A percentile compares a stretch with the other conserved stretches of the same genome.
These are phyloP conservation scores for Penicillium macrosclerotiorum DNA, from an alignment of 495 filamentous ascomycete species.

Conservation along the genomic window DNA sequence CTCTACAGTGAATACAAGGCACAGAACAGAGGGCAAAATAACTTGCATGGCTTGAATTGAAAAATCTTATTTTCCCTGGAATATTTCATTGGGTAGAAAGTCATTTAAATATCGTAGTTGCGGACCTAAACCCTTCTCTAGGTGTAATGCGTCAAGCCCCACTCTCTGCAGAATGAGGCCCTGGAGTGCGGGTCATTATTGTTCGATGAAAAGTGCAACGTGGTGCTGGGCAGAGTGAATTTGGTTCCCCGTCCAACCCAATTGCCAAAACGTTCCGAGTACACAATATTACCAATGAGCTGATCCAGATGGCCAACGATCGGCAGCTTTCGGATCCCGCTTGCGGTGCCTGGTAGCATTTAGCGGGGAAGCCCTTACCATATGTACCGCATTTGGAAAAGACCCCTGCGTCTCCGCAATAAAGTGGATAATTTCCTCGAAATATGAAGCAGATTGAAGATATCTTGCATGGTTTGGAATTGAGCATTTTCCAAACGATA, in stretches of 20 bases:
- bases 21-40: not conserved
- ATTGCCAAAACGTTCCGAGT: not conserved
- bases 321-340: not conserved
- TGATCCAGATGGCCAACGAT: not conserved
- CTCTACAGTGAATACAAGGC: conserved; percentile 6
- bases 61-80: no score
- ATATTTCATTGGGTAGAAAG: not conserved
- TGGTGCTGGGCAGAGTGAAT: no score
- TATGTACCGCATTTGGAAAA: no score
- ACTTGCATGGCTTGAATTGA: conserved; percentile 4
- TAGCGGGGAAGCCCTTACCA: no score
- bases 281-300: not conserved
- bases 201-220: not conserved
- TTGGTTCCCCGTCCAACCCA: no score
- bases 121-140: no score
- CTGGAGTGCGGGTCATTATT: not conserved
- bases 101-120: no score
- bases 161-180: not conserved
- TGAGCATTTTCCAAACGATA: no score
- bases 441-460: no score
- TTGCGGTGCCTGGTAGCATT: not conserved
- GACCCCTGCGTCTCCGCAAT: no score
- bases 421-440: no score
- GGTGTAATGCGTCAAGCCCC: not conserved
- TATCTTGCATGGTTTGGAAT: no score